A percentile compares a stretch with the other conserved stretches of the same genome.
Evolutionary conservation across 805 yeast genomes (phyloP).

Genomic region (Lipomyces oligophaga): DNA sequence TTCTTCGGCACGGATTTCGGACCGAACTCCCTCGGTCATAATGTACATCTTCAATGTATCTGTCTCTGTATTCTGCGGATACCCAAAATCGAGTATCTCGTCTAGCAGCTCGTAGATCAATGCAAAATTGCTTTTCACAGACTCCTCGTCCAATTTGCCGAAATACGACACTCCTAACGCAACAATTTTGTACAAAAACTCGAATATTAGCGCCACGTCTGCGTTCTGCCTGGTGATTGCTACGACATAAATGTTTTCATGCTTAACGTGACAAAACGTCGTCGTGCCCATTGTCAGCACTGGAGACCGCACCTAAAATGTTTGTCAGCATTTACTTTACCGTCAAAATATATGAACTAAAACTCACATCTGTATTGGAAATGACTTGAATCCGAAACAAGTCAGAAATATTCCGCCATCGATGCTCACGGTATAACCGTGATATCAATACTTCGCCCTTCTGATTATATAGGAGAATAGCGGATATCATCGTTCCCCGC

Average conservation of each 20-base stretch:
- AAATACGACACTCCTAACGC: constrained; percentile 48
- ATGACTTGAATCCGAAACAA: constrained; percentile 92
- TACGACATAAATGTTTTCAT: constrained; percentile 66
- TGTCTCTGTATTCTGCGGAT: constrained; percentile 62
- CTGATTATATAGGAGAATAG: constrained; percentile 68
- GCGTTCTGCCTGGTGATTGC: constrained; percentile 87
- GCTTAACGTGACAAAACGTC: constrained; percentile 73
- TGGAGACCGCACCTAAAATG: constrained; percentile 52
- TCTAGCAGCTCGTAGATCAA: constrained; percentile 73
- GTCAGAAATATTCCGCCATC: constrained; percentile 75
- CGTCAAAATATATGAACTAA: not conserved
- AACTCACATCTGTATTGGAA: constrained; percentile 49
- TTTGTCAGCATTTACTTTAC: not conserved
- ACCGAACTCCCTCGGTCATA: constrained; percentile 35
- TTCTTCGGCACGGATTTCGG: constrained; percentile 23
- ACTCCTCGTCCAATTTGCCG: constrained; percentile 44
- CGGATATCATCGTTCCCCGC: constrained; percentile 73
- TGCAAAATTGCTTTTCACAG: constrained; percentile 62
- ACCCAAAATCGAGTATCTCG: constrained; percentile 73
- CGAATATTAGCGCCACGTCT: constrained; percentile 76
- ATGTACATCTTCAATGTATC: constrained; percentile 42
- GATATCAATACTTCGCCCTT: constrained; percentile 83
- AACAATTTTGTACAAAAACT: constrained; percentile 65
- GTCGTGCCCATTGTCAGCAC: constrained; percentile 87
- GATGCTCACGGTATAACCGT: constrained; percentile 66